Percentiles rank a stretch among this genome's conserved stretches.
Evolutionary conservation across 352 stramenopile genomes (phyloP).

Genomic region (Elongisporangium anandrum): DNA sequence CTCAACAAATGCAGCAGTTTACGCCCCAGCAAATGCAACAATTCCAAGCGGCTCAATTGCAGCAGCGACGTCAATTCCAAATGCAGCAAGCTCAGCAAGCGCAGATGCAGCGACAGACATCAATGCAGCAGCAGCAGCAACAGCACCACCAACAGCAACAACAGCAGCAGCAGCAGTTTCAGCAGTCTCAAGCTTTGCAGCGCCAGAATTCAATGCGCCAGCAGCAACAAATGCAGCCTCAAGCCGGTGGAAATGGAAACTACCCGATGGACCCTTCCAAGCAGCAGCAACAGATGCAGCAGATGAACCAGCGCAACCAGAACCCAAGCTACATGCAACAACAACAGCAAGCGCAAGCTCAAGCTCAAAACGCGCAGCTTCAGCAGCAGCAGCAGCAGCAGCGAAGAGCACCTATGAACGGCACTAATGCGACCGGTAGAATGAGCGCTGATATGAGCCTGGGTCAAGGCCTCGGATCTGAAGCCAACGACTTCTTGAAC

Average conservation of each 20-base stretch:
- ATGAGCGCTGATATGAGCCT: conserved; percentile 58
- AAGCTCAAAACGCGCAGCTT: conserved; percentile 26
- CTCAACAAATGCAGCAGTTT: conserved; percentile 78
- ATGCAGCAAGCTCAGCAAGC: conserved; percentile 54
- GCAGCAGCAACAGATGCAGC: conserved; percentile 54
- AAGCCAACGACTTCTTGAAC: conserved; percentile 80
- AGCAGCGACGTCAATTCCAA: conserved; percentile 35
- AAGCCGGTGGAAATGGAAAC: conserved; percentile 24
- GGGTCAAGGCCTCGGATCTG: conserved; percentile 26
- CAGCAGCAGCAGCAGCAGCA: conserved; percentile 37
- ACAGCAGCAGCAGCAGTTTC: conserved; percentile 49
- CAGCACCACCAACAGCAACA: conserved; percentile 52
- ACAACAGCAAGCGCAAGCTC: conserved; percentile 22
- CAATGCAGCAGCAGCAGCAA: conserved; percentile 62
- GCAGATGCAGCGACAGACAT: conserved; percentile 66
- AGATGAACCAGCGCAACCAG: conserved; percentile 43
- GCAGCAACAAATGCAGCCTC: conserved; percentile 37
- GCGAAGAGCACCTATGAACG: conserved; percentile 28
- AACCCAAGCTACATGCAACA: conserved; percentile 66
- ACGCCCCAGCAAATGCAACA: conserved; percentile 24
- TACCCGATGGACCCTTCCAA: conserved; percentile 13
- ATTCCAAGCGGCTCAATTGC: conserved; percentile 22
- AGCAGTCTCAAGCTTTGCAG: conserved; percentile 42
- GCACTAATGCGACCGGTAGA: conserved; percentile 19
- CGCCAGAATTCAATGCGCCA: conserved; percentile 54